Base-by-base conservation (phyloP, 257 asterid species). In the Plantago elongata region DNA sequence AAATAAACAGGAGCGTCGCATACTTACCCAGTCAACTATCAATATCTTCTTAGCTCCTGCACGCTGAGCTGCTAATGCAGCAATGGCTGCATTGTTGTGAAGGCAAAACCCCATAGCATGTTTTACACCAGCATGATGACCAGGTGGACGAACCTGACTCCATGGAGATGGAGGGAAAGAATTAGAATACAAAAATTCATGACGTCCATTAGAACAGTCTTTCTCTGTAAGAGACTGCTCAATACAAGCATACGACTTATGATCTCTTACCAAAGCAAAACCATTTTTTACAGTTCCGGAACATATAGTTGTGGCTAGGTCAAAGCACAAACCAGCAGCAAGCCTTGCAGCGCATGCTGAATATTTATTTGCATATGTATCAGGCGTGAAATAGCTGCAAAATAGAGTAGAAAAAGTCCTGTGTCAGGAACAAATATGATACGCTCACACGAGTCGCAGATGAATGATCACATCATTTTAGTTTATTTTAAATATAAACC, bases 71-170 rank as follows among this genome's bases (percentile, higher is more conserved):
- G 96, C 94, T 50, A 80, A 76, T 63, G 96, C 99, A 75, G 99
- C 97, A 81, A 89, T 60, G 57, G 99, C 99, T 50, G 99, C 99
- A 77, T 93, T 93, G 71, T 93, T 93, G 76, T 89, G 97, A 74
- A 93, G 99, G 77, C 99, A 93, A 69, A 92, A 93, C 17, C 99
- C 99, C 99, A 89, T 89, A 49, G 99, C 88, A 54, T 89, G 88
- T 72, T 84, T 93, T 71, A 93, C 94, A 66, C 99, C 97, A 72
- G 99, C 99, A 76, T 93, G 99, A 83, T 93, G 99, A 62, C 99
- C 99, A 60, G 97, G 99, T 74, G 99, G 99, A 40, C 99, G 99
- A 69, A 93, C 94, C 99, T 93, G 72, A 55, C 66, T 63, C 79
- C 60, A 70, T 60, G 68, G 45, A 65, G 66, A 68, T 49, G 66